Base-by-base conservation (phyloP, 768 basidiomycete genomes). In the Dacryopinax spathularia region DNA sequence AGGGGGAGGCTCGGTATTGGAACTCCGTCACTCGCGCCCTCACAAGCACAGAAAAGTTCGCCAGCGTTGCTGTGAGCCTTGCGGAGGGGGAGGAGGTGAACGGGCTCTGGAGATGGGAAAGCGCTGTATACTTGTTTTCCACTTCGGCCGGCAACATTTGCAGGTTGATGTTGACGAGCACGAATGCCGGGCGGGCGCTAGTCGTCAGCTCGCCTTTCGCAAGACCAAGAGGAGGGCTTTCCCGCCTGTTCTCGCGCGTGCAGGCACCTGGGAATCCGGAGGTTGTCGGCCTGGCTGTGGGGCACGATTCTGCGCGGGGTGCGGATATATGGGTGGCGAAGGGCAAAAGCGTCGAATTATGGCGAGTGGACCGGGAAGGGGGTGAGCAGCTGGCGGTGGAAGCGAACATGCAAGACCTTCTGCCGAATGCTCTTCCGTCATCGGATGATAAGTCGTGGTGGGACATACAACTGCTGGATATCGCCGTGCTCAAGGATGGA, bases 1-100 rank as follows among this genome's bases (percentile, higher is more conserved):
- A 80, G 0, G 93, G 93, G 2, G 77, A 84, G 66, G 75, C 91
- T 63, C 83, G 89, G 35, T 89, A 90, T 72, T 97, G 93, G 93
- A 86, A 92, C 63, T 87, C 85, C 65, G 86, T 94, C 65, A 69
- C 69, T 25, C 41, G 69, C 10, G 72, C 73, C 7, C 68, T 77
- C 25, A 68, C 72, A 16, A 75, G 73, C 35, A 72, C 70, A 13
- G 75, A 74, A 31, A 67, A 74, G 13, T 75, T 65, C 62, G 68
- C 70, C 31, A 39, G 65, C 2, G 59, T 67, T 10, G 56, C 66
- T n/a, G 61, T 67, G 1, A 33, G 60, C 15, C 39, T 73, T 0
- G 64, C 66, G 10, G 63, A 73, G 10, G 71, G 66, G 15, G 70
- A 72, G 44, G 68, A 71, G 22, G 71, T 73, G 25, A 64, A 65